These are phyloP conservation scores for Schizochytrium sp. DNA, from an alignment of 108 stramenopile genomes.

Conservation along the genomic window DNA sequence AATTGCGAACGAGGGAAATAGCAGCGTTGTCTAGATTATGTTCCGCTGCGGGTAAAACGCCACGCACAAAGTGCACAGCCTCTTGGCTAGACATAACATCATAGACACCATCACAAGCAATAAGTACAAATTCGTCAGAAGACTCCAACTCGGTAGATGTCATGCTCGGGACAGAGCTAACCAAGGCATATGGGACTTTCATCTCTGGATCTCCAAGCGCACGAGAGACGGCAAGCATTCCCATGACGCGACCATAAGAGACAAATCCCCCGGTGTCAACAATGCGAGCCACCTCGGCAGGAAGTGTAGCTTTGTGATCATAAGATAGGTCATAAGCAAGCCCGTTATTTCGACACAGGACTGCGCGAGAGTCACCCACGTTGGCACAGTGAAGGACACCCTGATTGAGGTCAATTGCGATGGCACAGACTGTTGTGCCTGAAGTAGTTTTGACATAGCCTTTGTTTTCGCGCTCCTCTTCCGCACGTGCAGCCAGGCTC, in stretches of 20 bases:
- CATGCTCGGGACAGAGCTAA: not conserved
- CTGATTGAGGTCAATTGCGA: conserved; percentile 38
- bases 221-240: conserved; percentile 87
- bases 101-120: conserved; percentile 91
- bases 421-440: conserved; percentile 37
- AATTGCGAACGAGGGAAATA: not conserved
- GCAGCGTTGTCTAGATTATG: conserved; percentile 7
- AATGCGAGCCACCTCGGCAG: conserved; percentile 82
- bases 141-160: not conserved
- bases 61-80: conserved; percentile 80
- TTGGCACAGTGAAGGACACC: conserved; percentile 44
- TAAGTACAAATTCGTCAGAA: conserved; percentile 80
- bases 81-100: conserved; percentile 89
- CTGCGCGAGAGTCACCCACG: conserved; percentile 53
- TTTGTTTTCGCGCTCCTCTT: conserved; percentile 5
- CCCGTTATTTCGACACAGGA: conserved; percentile 28
- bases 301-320: conserved; percentile 85
- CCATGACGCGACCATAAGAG: conserved; percentile 83
- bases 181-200: conserved; percentile 72
- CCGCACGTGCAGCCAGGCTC: conserved; percentile 19
- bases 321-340: conserved; percentile 76
- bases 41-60: not conserved
- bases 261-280: conserved; percentile 85
- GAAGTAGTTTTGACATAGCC: conserved; percentile 6
- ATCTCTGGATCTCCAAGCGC: conserved; percentile 89